Percentiles rank a stretch among this genome's conserved stretches.
phyloP scores from a whole-genome alignment of 1,284 basidiomycete species.

The Anthracocystis setariae region DNA sequence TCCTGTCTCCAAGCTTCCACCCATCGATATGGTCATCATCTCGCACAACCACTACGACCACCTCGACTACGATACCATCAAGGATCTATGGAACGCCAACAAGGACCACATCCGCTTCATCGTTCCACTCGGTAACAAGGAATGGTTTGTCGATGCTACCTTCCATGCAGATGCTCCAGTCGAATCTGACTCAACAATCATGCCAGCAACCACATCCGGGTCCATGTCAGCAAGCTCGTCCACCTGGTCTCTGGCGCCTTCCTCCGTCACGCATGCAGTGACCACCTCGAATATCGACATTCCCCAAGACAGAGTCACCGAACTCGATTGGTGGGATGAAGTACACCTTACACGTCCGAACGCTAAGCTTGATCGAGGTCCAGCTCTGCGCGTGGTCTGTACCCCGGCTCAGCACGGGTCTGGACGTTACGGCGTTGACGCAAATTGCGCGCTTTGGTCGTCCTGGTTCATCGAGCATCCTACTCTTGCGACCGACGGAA shows the following conservation, averaged over 20 bases:
- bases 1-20: slow-evolving; percentile 51
- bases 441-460: slow-evolving; percentile 56
- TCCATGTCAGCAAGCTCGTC: slow-evolving; percentile 9
- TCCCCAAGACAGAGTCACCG: slow-evolving; percentile 48
- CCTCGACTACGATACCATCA: slow-evolving; percentile 59
- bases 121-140: slow-evolving; percentile 62
- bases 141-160: slow-evolving; percentile 48
- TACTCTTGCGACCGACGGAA: not conserved
- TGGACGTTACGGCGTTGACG: slow-evolving; percentile 55
- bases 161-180: not conserved
- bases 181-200: not conserved
- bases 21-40: slow-evolving; percentile 61
- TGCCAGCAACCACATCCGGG: not conserved
- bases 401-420: slow-evolving; percentile 66
- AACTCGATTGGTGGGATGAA: slow-evolving; percentile 66
- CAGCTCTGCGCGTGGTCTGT: slow-evolving; percentile 40
- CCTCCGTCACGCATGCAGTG: slow-evolving; percentile 11
- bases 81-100: slow-evolving; percentile 52
- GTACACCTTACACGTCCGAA: slow-evolving; percentile 17
- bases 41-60: slow-evolving; percentile 67
- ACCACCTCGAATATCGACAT: slow-evolving; percentile 40
- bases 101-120: slow-evolving; percentile 51
- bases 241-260: slow-evolving; percentile 15
- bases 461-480: slow-evolving; percentile 58
- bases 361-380: not conserved